These are phyloP conservation scores for Amaranthus tricolor DNA, from an alignment of 179 eudicot genomes.

Conservation along the genomic window DNA sequence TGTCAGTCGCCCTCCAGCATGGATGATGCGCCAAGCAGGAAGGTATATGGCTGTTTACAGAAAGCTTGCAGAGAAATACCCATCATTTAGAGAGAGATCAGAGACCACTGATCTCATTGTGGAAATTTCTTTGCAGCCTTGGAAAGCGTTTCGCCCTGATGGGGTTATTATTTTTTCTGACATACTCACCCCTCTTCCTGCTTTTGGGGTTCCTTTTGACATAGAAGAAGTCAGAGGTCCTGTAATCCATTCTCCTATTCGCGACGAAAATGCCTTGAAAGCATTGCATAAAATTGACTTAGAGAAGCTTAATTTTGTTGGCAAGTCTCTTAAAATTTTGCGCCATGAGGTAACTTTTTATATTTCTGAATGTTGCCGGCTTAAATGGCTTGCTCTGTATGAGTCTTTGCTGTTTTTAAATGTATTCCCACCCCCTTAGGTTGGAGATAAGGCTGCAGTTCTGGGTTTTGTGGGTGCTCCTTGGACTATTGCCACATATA, in stretches of 20 bases:
- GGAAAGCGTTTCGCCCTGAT: conserved; percentile 95
- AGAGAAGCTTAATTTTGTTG: conserved; percentile 75
- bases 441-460: conserved; percentile 79
- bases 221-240: conserved; percentile 97
- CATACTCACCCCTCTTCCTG: conserved; percentile 95
- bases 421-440: conserved; percentile 44
- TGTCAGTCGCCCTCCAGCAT: conserved; percentile 84
- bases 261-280: conserved; percentile 74
- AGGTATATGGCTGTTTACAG: conserved; percentile 97
- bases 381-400: conserved; percentile 22
- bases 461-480: conserved; percentile 99
- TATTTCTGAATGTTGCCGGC: conserved; percentile 22
- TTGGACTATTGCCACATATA: conserved; percentile 96
- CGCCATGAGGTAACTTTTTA: conserved; percentile 61
- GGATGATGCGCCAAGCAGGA: conserved; percentile 99
- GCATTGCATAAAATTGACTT: conserved; percentile 76
- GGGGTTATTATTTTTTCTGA: conserved; percentile 97
- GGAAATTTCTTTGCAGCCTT: conserved; percentile 98
- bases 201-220: conserved; percentile 97
- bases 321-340: conserved; percentile 78
- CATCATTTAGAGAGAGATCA: conserved; percentile 96
- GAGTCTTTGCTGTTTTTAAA: conserved; percentile 21
- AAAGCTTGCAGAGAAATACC: conserved; percentile 94
- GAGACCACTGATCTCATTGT: conserved; percentile 99
- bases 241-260: conserved; percentile 86